Percentiles rank a stretch among this genome's conserved stretches.
phyloP scores from a whole-genome alignment of 2,329 filamentous ascomycete genomes.

The Pyrenophora teres region DNA sequence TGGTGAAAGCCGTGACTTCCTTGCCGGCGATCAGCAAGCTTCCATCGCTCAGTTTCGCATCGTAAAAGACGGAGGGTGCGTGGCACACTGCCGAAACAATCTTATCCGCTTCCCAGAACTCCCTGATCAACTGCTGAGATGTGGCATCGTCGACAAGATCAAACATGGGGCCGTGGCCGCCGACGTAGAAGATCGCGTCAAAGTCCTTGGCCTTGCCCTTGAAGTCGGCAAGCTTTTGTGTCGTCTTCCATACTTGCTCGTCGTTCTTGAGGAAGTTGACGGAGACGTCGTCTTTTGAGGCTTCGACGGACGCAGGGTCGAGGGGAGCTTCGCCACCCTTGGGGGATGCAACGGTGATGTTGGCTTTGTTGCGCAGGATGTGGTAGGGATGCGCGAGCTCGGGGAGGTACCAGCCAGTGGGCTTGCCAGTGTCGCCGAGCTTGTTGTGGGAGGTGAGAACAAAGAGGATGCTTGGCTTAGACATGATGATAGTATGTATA shows the following conservation, averaged over 20 bases:
- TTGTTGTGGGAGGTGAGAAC: conserved; percentile 68
- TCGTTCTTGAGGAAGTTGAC: conserved; percentile 56
- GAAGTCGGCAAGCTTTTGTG: conserved; percentile 61
- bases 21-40: conserved; percentile 61
- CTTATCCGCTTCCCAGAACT: conserved; percentile 67
- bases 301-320: conserved; percentile 44
- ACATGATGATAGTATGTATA: conserved; percentile 6
- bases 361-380: conserved; percentile 43
- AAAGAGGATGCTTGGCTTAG: conserved; percentile 66
- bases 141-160: conserved; percentile 63
- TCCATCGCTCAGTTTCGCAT: conserved; percentile 59
- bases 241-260: conserved; percentile 66
- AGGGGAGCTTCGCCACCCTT: conserved; percentile 47
- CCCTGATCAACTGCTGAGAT: conserved; percentile 64
- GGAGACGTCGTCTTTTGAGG: conserved; percentile 55
- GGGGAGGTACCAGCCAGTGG: conserved; percentile 71
- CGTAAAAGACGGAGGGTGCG: conserved; percentile 66
- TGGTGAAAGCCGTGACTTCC: conserved; percentile 64
- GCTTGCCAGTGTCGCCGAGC: conserved; percentile 51
- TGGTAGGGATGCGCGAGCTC: conserved; percentile 48
- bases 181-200: conserved; percentile 64
- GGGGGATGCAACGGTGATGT: conserved; percentile 49
- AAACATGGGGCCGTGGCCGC: conserved; percentile 68
- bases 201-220: conserved; percentile 64
- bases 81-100: conserved; percentile 71